Percentiles rank a stretch among this genome's conserved stretches.
Conservation (phyloP, 805 yeast genomes). For the Metschnikowia gelsemii region DNA sequence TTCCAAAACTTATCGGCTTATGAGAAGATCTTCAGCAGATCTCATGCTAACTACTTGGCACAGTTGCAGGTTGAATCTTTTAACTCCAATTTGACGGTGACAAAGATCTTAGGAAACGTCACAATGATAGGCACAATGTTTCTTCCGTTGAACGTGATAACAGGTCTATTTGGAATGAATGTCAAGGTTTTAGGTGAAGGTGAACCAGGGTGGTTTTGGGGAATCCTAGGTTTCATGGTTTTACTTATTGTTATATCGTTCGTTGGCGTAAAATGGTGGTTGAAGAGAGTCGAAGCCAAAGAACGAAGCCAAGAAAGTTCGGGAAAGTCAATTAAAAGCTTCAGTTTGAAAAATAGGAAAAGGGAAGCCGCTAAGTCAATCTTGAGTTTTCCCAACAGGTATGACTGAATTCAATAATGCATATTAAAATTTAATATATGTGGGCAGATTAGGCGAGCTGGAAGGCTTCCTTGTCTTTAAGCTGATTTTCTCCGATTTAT, state of each 20-base stretch:
- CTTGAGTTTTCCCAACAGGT: constrained; percentile 34
- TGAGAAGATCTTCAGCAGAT: constrained; percentile 89
- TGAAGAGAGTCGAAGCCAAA: constrained; percentile 17
- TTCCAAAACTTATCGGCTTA: constrained; percentile 84
- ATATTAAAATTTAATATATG: no score
- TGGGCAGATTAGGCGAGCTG: no score
- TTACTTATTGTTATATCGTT: constrained; percentile 28
- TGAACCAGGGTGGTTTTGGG: constrained; percentile 46
- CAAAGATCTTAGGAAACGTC: constrained; percentile 84
- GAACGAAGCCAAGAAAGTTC: constrained; percentile 12
- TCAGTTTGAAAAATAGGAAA: constrained; percentile 25
- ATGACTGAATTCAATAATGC: no score
- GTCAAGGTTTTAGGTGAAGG: constrained; percentile 75
- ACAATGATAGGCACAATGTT: constrained; percentile 87
- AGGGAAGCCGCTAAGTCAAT: constrained; percentile 39
- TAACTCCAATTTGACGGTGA: constrained; percentile 78
- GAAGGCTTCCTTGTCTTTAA: no score
- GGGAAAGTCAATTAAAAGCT: constrained; percentile 25
- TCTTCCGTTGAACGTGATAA: constrained; percentile 84
- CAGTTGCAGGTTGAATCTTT: constrained; percentile 92
- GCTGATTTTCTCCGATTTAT: no score
- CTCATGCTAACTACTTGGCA: constrained; percentile 90
- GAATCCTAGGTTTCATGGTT: constrained; percentile 48
- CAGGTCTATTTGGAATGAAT: constrained; percentile 96
- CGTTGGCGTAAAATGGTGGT: constrained; percentile 24